phyloP scores from a whole-genome alignment of 441 rosid genomes.

The Lagerstroemia fauriei region DNA sequence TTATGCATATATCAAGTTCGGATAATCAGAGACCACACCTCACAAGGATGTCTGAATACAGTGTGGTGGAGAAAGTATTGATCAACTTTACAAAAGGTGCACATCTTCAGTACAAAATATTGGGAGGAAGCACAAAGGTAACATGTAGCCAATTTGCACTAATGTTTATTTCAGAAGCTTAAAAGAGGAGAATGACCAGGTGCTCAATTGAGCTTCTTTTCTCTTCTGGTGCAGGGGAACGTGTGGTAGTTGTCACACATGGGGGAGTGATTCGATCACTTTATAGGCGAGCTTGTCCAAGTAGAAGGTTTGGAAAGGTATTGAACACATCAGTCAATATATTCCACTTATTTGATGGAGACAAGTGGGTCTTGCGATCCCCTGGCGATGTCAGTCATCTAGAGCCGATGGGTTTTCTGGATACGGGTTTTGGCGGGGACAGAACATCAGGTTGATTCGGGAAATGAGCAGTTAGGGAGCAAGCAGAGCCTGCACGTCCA shows the following conservation, averaged over 20 bases:
- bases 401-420: constrained; percentile 46
- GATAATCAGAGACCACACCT: neutral
- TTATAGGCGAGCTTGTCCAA: constrained; percentile 58
- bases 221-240: constrained; percentile 52
- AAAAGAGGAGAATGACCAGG: neutral
- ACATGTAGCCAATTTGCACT: neutral
- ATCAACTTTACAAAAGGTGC: constrained; percentile 64
- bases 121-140: constrained; percentile 66
- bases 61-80: constrained; percentile 75
- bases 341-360: constrained; percentile 47
- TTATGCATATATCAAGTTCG: neutral
- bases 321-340: constrained; percentile 62
- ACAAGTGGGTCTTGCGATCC: constrained; percentile 50
- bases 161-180: neutral
- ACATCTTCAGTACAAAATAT: constrained; percentile 65
- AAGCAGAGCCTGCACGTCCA: neutral
- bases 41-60: neutral
- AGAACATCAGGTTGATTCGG: constrained; percentile 51
- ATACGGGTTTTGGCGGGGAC: constrained; percentile 69
- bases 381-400: constrained; percentile 71
- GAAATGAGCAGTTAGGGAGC: neutral
- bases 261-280: constrained; percentile 72
- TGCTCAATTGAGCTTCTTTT: neutral
- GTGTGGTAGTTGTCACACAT: constrained; percentile 65
- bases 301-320: constrained; percentile 41